Evolutionary conservation across 1,284 basidiomycete genomes (phyloP).

Genomic region (Heterobasidion irregulare): DNA sequence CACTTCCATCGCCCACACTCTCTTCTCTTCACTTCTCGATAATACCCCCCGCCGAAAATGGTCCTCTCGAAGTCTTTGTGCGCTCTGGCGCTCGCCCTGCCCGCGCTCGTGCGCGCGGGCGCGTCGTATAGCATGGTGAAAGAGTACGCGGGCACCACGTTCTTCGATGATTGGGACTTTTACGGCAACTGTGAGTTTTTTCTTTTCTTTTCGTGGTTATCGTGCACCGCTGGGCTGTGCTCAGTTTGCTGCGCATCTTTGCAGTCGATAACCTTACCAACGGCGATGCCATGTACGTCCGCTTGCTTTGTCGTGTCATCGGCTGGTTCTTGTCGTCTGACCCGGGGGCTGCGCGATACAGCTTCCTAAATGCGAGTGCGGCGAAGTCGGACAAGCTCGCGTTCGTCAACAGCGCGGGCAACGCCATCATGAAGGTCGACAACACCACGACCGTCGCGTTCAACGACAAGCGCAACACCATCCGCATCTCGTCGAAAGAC

Average conservation of each 20-base stretch:
- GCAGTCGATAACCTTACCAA: slow-evolving; percentile 66
- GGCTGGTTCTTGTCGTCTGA: neutral
- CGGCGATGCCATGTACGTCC: slow-evolving; percentile 51
- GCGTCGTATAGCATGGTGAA: slow-evolving; percentile 23
- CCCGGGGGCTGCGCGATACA: slow-evolving; percentile 13
- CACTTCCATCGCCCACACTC: neutral
- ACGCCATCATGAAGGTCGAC: slow-evolving; percentile 69
- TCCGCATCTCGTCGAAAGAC: slow-evolving; percentile 55
- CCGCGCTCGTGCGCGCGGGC: slow-evolving; percentile 14
- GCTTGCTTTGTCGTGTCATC: neutral
- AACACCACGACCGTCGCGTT: slow-evolving; percentile 49
- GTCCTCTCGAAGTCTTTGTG: slow-evolving; percentile 1
- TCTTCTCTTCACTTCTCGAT: neutral
- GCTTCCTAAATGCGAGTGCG: slow-evolving; percentile 45
- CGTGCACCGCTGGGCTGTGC: neutral
- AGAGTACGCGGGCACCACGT: slow-evolving; percentile 25
- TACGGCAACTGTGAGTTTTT: slow-evolving; percentile 23
- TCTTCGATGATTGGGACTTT: slow-evolving; percentile 33
- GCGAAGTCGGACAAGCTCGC: slow-evolving; percentile 46
- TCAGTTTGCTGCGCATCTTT: neutral
- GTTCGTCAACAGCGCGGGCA: slow-evolving; percentile 50
- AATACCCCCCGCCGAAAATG: slow-evolving; percentile 2
- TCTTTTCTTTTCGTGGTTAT: neutral
- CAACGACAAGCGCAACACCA: slow-evolving; percentile 62
- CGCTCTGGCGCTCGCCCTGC: slow-evolving; percentile 5